phyloP scores from a whole-genome alignment of 2,329 filamentous ascomycete genomes.

The Fusarium mexicanum region DNA sequence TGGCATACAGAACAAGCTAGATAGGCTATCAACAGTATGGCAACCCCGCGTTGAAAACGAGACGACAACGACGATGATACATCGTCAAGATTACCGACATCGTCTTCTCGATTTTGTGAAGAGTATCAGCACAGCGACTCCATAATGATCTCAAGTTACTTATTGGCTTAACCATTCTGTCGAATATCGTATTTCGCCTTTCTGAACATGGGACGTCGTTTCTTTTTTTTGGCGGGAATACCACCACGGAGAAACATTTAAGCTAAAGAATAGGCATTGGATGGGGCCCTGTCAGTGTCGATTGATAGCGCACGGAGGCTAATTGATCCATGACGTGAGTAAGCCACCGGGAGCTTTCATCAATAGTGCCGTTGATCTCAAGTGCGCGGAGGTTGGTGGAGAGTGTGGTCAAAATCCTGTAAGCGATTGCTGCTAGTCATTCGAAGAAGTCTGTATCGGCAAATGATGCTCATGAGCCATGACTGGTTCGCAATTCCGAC shows the following conservation, averaged over 20 bases:
- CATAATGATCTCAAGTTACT: not conserved
- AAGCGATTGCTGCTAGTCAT: not conserved
- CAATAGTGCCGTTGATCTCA: slow-evolving; percentile 1
- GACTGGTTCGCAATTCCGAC: not conserved
- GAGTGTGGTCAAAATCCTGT: not conserved
- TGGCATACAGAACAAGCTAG: not conserved
- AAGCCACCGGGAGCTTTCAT: slow-evolving; percentile 20
- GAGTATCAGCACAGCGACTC: not conserved
- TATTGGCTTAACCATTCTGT: not conserved
- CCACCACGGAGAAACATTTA: not conserved
- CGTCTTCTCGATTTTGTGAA: not conserved
- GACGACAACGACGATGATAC: slow-evolving; percentile 6
- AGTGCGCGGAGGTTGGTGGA: not conserved
- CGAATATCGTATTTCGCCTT: not conserved
- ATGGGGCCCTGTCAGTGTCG: not conserved
- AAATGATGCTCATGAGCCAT: not conserved
- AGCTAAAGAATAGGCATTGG: slow-evolving; percentile 3
- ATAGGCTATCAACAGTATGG: not conserved
- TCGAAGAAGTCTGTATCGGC: not conserved
- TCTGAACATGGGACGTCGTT: not conserved
- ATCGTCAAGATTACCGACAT: slow-evolving; percentile 8
- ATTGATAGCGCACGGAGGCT: slow-evolving; percentile 5
- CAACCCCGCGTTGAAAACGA: slow-evolving; percentile 9
- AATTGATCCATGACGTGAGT: slow-evolving; percentile 6
- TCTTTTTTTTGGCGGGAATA: not conserved